phyloP scores from a whole-genome alignment of 306 rosid genomes.

The Trifolium subterraneum region DNA sequence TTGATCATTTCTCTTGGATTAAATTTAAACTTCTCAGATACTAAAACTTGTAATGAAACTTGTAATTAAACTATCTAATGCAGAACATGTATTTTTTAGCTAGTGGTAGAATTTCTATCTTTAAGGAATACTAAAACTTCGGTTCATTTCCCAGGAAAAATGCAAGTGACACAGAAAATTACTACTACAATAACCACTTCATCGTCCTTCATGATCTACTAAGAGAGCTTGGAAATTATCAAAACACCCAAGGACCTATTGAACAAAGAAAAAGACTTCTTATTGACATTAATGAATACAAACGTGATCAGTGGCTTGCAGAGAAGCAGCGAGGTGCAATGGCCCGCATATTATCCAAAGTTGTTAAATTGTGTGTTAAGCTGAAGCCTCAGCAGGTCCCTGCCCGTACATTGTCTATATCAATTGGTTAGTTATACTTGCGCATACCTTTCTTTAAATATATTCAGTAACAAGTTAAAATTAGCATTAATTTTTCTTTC shows the following conservation, averaged over 20 bases:
- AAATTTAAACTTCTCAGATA: neutral
- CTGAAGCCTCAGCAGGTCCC: slow-evolving; percentile 37
- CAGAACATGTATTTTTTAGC: neutral
- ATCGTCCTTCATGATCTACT: slow-evolving; percentile 59
- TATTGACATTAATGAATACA: slow-evolving; percentile 48
- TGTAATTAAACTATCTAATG: slow-evolving; percentile 29
- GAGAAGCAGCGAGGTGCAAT: slow-evolving; percentile 36
- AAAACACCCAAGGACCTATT: slow-evolving; percentile 40
- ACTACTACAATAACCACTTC: slow-evolving; percentile 58
- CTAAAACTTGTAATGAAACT: no score
- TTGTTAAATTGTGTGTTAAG: slow-evolving; percentile 36
- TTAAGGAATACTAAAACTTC: slow-evolving; percentile 7
- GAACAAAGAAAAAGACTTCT: slow-evolving; percentile 55
- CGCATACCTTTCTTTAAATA: neutral
- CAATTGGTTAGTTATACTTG: slow-evolving; percentile 56
- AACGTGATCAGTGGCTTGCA: slow-evolving; percentile 40
- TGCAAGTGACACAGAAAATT: slow-evolving; percentile 44
- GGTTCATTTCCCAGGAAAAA: slow-evolving; percentile 54
- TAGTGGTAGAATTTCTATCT: neutral
- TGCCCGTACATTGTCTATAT: slow-evolving; percentile 60
- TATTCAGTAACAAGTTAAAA: neutral
- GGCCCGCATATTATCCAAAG: slow-evolving; percentile 44
- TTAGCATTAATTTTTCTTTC: neutral
- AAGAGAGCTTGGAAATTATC: slow-evolving; percentile 66
- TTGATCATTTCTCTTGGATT: neutral